Evolutionary conservation across 208 protist species (phyloP), one percentile per base, ranked within the genome.

Genomic region (Acanthamoeba triangularis): DNA sequence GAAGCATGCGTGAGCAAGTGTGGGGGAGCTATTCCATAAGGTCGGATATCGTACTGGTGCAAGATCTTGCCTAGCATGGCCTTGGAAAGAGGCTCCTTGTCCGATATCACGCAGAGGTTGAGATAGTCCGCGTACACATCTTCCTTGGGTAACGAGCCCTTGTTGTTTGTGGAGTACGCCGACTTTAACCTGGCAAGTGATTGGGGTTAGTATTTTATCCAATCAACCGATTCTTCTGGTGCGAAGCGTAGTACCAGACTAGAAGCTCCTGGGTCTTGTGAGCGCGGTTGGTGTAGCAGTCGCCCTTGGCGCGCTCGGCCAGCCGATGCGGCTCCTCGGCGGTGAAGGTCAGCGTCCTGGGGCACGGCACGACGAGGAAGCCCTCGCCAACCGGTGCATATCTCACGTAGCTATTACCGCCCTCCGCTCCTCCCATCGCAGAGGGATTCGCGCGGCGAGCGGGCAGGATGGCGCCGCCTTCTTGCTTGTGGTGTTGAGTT

Each of bases 41-140:
- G 0, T 54, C 49, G 49, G 5, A 20, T 1, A 7, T 35, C 16
- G 33, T 82, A 82, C 74, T 82, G 74, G 37, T 82, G 74, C 4
- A 82, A 18, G n/a, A 82, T 82, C 74, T 82, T 82, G 74, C 74
- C 74, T 0, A 82, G n/a, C 74, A 82, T 82, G 37, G 74, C 74
- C 37, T 82, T 82, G 74, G 74, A 82, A 0, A 82, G 37, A 11
- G 74, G 74, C 20, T 82, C 74, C 74, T 82, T 82, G 74, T 82
- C 74, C 2, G 7, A 25, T 6, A 28, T 4, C 18, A 7, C n/a
- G 41, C 74, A 82, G 8, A 82, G 37, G 33, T 30, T 47, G 16
- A 82, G 10, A 37, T 82, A 82, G 74, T 82, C 74, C 37, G 2
- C 20, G 37, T 82, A 82, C 0, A 82, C 74, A 6, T 82, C 74